Evolutionary conservation across 2,329 filamentous ascomycete genomes (phyloP).

Genomic region (Xylaria multiplex): DNA sequence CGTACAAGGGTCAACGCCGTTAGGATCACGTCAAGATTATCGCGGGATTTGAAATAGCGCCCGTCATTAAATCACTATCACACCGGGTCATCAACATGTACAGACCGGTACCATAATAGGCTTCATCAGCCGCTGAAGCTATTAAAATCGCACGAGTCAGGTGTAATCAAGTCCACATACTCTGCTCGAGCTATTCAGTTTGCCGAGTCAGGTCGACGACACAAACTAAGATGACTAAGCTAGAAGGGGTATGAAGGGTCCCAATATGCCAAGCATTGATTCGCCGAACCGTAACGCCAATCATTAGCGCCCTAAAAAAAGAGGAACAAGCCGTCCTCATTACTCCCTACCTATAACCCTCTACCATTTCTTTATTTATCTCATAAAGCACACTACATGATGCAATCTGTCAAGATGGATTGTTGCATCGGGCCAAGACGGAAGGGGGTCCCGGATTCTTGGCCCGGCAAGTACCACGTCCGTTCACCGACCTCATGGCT

Average conservation of each 20-base stretch:
- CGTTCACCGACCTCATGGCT: no score
- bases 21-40: not conserved
- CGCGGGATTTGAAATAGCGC: not conserved
- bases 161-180: not conserved
- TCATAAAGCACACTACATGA: no score
- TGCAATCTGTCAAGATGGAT: no score
- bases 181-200: no score
- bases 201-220: no score
- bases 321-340: not conserved
- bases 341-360: no score
- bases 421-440: no score
- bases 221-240: no score
- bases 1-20: not conserved
- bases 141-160: slow-evolving; percentile 4
- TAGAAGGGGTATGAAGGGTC: no score
- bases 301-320: not conserved
- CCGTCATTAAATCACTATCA: not conserved
- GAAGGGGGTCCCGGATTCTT: not conserved
- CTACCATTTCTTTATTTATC: no score
- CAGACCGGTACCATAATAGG: not conserved
- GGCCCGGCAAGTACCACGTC: not conserved
- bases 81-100: not conserved
- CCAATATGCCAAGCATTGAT: not conserved
- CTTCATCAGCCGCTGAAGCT: not conserved
- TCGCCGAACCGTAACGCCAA: not conserved